Percentiles rank a stretch among this genome's conserved stretches.
Evolutionary conservation across 176 grass and related monocot genomes (phyloP).

Genomic region (Saccharum officinarum): DNA sequence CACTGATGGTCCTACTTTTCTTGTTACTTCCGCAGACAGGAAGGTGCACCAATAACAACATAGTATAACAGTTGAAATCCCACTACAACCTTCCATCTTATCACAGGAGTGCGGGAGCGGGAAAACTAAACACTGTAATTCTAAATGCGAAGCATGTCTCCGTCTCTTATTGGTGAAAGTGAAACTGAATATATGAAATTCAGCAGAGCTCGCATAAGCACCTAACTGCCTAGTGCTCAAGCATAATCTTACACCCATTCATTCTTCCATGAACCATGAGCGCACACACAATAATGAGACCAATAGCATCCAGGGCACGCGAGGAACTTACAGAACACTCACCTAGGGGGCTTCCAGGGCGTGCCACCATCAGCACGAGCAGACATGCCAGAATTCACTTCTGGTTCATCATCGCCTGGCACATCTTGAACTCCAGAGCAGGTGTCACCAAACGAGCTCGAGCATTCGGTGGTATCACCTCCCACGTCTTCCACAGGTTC

Average conservation of each 20-base stretch:
- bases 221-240: background rate
- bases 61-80: too few relatives aligned
- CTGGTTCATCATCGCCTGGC: conserved; percentile 38
- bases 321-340: conserved; percentile 25
- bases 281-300: background rate
- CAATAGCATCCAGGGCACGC: conserved; percentile 1
- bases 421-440: conserved; percentile 52
- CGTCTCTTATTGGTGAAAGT: background rate
- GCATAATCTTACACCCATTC: background rate
- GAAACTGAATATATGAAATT: background rate
- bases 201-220: background rate
- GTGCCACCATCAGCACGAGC: conserved; percentile 17
- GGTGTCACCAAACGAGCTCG: conserved; percentile 80
- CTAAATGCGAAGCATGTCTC: background rate
- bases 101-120: too few relatives aligned
- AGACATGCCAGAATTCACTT: conserved; percentile 65
- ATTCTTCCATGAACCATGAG: background rate
- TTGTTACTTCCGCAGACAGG: background rate
- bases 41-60: too few relatives aligned
- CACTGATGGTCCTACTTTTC: background rate
- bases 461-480: conserved; percentile 61
- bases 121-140: too few relatives aligned
- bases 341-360: conserved; percentile 45
- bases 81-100: too few relatives aligned
- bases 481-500: conserved; percentile 13